phyloP scores from a whole-genome alignment of 306 rosid genomes.

The Quercus berberidifolia region DNA sequence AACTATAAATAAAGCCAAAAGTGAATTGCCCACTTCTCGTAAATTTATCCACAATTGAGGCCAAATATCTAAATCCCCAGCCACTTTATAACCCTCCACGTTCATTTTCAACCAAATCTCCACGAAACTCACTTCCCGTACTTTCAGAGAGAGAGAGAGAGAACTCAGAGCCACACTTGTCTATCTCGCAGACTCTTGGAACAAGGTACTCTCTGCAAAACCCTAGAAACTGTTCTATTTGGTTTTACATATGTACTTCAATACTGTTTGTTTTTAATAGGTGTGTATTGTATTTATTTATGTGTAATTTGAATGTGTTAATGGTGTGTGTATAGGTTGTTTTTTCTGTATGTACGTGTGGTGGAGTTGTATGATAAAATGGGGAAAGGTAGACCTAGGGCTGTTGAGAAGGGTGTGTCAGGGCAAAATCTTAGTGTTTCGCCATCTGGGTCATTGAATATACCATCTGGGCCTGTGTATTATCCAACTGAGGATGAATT shows the following conservation, averaged over 20 bases:
- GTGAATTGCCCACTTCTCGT: not conserved
- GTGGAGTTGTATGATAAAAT: constrained; percentile 26
- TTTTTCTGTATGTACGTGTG: constrained; percentile 5
- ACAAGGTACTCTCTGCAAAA: constrained; percentile 33
- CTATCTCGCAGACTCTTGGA: too few species aligned
- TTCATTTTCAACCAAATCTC: not conserved
- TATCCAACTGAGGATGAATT: constrained; percentile 86
- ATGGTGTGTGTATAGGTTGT: not conserved
- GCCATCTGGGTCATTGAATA: constrained; percentile 36
- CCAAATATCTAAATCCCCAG: not conserved
- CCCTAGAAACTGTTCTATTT: constrained; percentile 11
- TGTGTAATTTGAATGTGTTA: not conserved
- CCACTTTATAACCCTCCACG: not conserved
- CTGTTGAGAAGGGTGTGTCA: constrained; percentile 75
- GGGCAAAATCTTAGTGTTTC: constrained; percentile 60
- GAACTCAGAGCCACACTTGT: too few species aligned
- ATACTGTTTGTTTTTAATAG: not conserved
- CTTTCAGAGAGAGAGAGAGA: not conserved
- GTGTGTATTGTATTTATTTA: not conserved
- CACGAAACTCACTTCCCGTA: not conserved
- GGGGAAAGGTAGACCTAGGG: constrained; percentile 95
- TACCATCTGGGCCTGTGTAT: constrained; percentile 80
- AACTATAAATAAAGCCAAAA: not conserved
- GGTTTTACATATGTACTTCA: not conserved
- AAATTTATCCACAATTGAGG: not conserved